Evolutionary conservation across 495 filamentous ascomycete genomes (phyloP), one percentile per base, ranked within the genome.

Genomic region (Platismatia glauca): DNA sequence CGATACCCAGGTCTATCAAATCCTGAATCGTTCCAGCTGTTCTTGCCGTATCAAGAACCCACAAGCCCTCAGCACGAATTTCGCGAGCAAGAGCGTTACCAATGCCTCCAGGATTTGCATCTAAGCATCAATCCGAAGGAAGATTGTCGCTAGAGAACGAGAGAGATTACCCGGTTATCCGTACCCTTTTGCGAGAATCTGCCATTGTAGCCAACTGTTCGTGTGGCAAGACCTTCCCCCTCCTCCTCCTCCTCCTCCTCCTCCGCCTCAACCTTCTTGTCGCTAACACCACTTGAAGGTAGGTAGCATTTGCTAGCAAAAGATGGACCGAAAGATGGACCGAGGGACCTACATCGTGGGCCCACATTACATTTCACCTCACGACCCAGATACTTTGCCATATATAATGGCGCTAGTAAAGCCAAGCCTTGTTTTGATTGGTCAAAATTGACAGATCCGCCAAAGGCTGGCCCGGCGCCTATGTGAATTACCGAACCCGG

Each of bases 1-100:
- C 79, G 58, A 86, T 82, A 7, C 79, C 79, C 7, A 77, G 67
- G 13, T 61, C 63, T 1, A 69, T 74, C 43, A 81, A 73, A 58
- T 79, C 79, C 41, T 77, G 62, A 33, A 85, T 76, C 24, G 76
- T 70, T 38, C 67, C 63, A n/a, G 77, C 71, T 60, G 78, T 73
- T 60, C 83, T 76, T 24, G 82, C 83, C 11, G 83, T 85, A 33
- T 83, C 82, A 57, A 86, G 76, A 60, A 85, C 82, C 27, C 76
- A 78, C 62, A 81, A 53, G 60, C 79, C 79, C 68, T 77, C 61
- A 2, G 71, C 68, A 59, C 81, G 73, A 66, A 85, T 84, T 62
- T 84, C 81, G 20, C 77, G 78, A 20, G 81, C 80, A 13, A 86
- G 73, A 13, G 79, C 73, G 62, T 86, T 79, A 24, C 83, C 83